These are phyloP conservation scores for Microsporum canis DNA, from an alignment of 2,329 filamentous ascomycete species.

Conservation along the genomic window DNA sequence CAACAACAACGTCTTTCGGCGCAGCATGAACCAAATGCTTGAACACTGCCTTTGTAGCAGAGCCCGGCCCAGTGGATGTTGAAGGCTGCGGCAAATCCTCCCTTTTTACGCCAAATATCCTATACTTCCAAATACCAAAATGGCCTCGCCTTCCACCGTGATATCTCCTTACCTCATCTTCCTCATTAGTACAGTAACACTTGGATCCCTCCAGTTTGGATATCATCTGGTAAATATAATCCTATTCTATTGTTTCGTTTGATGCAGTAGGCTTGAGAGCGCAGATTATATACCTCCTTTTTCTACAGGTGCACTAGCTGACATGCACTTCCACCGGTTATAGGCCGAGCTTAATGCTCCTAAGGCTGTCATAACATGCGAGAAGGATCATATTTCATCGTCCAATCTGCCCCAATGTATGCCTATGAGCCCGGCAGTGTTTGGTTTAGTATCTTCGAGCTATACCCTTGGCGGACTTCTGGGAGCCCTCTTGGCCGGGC, in stretches of 20 bases:
- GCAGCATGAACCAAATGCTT: neutral
- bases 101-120: neutral
- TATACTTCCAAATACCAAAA: neutral
- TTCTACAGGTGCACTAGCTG: neutral
- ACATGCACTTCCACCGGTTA: neutral
- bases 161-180: constrained; percentile 69
- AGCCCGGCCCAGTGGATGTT: neutral
- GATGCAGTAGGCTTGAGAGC: neutral
- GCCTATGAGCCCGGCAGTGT: constrained; percentile 68
- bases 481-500: constrained; percentile 70
- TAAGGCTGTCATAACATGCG: constrained; percentile 84
- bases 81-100: neutral
- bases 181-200: constrained; percentile 61
- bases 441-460: constrained; percentile 77
- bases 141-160: neutral
- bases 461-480: constrained; percentile 82
- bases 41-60: neutral
- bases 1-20: neutral
- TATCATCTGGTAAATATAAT: constrained; percentile 65
- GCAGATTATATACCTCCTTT: neutral
- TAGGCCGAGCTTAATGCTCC: constrained; percentile 92
- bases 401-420: constrained; percentile 58
- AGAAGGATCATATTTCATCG: constrained; percentile 44
- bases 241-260: neutral
- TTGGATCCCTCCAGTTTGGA: constrained; percentile 87